A percentile compares a stretch with the other conserved stretches of the same genome.
These are phyloP conservation scores for Mortierella sp. DNA, from an alignment of 371 early-diverging fungal species.

Conservation along the genomic window DNA sequence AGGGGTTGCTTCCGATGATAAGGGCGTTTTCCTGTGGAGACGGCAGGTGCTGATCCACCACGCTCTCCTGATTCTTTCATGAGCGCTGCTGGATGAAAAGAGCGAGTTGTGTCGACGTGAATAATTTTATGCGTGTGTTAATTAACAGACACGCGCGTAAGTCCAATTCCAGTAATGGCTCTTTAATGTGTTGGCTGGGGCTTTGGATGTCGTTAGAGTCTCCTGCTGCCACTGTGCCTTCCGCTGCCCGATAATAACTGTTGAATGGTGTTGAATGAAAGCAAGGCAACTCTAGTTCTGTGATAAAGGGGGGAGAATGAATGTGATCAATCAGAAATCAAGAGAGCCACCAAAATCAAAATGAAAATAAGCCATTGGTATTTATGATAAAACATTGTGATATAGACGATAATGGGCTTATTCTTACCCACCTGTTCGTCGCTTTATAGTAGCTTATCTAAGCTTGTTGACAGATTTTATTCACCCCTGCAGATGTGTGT, in stretches of 20 bases:
- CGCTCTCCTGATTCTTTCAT: constrained; percentile 42
- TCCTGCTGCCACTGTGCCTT: constrained; percentile 3
- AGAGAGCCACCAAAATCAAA: no score
- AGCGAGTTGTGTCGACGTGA: background rate
- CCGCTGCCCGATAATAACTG: background rate
- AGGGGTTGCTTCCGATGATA: constrained; percentile 31
- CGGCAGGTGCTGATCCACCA: constrained; percentile 13
- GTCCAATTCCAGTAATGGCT: constrained; percentile 1
- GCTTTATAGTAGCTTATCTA: no score
- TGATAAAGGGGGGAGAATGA: no score
- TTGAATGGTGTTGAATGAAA: background rate
- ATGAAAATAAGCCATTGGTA: no score
- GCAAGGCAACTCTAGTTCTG: no score
- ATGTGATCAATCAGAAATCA: no score
- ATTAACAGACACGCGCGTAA: background rate
- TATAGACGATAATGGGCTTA: no score
- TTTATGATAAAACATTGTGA: no score
- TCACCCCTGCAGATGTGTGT: no score
- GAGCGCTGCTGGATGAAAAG: background rate
- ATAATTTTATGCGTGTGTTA: background rate
- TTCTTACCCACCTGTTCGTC: no score
- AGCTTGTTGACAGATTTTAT: no score
- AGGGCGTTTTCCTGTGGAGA: constrained; percentile 27
- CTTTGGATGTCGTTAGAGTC: background rate
- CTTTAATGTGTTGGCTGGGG: background rate